Evolutionary conservation across 2,329 filamentous ascomycete species (phyloP).

Genomic region (Alternaria sp.): DNA sequence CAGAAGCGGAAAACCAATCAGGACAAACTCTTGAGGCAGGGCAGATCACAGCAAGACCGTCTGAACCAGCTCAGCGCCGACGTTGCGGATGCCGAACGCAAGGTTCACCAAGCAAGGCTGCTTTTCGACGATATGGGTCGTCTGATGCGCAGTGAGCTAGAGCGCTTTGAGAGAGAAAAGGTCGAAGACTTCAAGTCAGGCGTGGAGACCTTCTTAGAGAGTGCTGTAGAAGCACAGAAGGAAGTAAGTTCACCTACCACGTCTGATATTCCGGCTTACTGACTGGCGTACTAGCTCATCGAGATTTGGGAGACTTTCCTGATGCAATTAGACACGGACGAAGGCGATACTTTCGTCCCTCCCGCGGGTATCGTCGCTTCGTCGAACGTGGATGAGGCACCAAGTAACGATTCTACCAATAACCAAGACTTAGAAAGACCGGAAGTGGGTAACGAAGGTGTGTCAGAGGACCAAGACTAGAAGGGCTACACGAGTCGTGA

Average conservation of each 20-base stretch:
- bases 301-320: conserved; percentile 99
- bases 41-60: conserved; percentile 93
- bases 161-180: conserved; percentile 95
- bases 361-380: conserved; percentile 48
- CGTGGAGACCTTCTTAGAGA: conserved; percentile 96
- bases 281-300: conserved; percentile 58
- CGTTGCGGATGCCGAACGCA: conserved; percentile 92
- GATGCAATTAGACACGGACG: conserved; percentile 92
- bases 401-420: conserved; percentile 15
- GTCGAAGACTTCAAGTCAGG: conserved; percentile 99
- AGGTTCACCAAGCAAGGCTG: conserved; percentile 85
- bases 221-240: conserved; percentile 96
- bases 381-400: conserved; percentile 21
- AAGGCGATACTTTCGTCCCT: conserved; percentile 61
- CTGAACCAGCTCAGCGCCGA: conserved; percentile 91
- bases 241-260: conserved; percentile 68
- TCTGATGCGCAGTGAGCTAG: conserved; percentile 87
- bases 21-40: conserved; percentile 93
- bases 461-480: not conserved
- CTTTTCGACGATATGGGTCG: conserved; percentile 98
- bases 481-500: not conserved
- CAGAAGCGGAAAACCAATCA: conserved; percentile 87
- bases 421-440: conserved; percentile 11
- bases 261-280: conserved; percentile 11
- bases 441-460: not conserved